Base-by-base conservation (phyloP, 1,284 basidiomycete species). In the Ustilago xerochloae region DNA sequence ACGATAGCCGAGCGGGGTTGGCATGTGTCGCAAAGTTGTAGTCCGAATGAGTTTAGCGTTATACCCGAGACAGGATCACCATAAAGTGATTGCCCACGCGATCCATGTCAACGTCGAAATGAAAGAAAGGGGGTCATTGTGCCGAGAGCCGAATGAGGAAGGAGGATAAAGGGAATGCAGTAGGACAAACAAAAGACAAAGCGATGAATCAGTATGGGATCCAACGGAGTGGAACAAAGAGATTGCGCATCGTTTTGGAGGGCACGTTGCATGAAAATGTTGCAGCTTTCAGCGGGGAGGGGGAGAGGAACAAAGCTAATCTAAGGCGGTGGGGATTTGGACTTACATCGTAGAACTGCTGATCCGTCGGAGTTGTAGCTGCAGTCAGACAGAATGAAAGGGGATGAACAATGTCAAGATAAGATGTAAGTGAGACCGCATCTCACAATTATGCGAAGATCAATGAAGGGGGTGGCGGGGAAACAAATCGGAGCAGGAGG, bases 281-380 rank as follows among this genome's bases (percentile, higher is more conserved):
- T 16, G 26, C 18, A 24, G n/a, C 22, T 8, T 10, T 15, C 9
- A 41, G 35, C 30, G 24, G n/a, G 16, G 28, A 10, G 7, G 16
- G n/a, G 5, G 30, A 46, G 18, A 7, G 30, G 30, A 46, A 20
- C 5, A 22, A 26, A 43, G 41, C 8, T 24, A 24, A 5, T 20
- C 20, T 16, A 39, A 39, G 20, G 38, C n/a, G 22, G 22, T 24
- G 12, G 41, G 22, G 41, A n/a, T 13, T 12, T 26, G 22, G 26
- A 70, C 75, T 56, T 56, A 77, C 75, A 47, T 81, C 66, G 63
- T 81, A 81, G 58, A 81, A 81, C n/a, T 81, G 65, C 45, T 81
- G 49, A 43, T 81, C 79, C 46, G 75, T 76, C 47, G 78, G 79
- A 45, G 78, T 81, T 6, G 79, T 79, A 24, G 53, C 79, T 81